phyloP scores from a whole-genome alignment of 148 eudicot genomes.

The Oxyria digyna region DNA sequence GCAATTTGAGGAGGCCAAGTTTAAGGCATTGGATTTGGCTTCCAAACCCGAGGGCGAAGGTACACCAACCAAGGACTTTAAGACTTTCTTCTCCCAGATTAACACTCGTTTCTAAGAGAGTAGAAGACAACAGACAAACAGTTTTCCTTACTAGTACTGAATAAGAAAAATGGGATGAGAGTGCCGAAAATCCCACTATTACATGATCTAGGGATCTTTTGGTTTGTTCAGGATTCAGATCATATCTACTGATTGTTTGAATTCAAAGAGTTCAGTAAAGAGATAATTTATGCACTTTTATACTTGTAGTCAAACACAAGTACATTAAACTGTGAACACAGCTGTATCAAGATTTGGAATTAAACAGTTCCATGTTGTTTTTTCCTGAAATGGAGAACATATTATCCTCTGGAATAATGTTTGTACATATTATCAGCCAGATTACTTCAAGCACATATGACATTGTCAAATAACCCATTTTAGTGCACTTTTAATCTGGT shows the following conservation, averaged over 20 bases:
- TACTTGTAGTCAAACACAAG: not conserved
- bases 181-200: too few relatives aligned
- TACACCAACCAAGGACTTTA: slow-evolving; percentile 66
- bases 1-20: slow-evolving; percentile 71
- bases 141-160: not conserved
- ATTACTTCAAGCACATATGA: too few relatives aligned
- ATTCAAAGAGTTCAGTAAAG: not conserved
- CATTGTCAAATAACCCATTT: too few relatives aligned
- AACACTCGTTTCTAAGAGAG: slow-evolving; percentile 37
- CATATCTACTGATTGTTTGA: not conserved
- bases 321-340: not conserved
- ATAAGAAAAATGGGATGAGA: too few relatives aligned
- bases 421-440: too few relatives aligned
- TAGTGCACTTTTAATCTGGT: too few relatives aligned
- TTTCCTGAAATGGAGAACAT: too few relatives aligned
- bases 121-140: not conserved
- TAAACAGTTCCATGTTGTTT: too few relatives aligned
- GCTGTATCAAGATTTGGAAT: too few relatives aligned
- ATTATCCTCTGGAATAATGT: too few relatives aligned
- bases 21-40: slow-evolving; percentile 73
- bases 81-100: slow-evolving; percentile 49
- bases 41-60: slow-evolving; percentile 81
- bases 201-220: not conserved
- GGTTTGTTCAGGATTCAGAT: not conserved
- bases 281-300: not conserved